Evolutionary conservation across 768 basidiomycete genomes (phyloP).

Genomic region (Boletus edulis): DNA sequence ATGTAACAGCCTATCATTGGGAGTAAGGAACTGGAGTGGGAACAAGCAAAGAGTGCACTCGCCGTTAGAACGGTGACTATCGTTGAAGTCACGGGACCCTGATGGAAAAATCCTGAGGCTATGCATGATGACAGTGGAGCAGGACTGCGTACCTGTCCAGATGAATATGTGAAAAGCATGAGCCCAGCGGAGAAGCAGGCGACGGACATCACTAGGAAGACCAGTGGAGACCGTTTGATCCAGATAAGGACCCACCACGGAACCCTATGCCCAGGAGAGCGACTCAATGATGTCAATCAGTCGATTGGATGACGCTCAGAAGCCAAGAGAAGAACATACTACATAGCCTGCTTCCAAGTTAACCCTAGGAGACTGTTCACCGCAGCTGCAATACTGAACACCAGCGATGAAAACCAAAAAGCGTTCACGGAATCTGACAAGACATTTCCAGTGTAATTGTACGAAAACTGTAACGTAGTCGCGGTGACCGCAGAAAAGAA

Average conservation of each 20-base stretch:
- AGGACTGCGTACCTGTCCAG: conserved; percentile 51
- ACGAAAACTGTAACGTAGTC: conserved; percentile 49
- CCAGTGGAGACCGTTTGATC: conserved; percentile 82
- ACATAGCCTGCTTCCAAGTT: conserved; percentile 58
- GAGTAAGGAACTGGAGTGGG: conserved; percentile 6
- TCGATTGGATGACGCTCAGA: conserved; percentile 2
- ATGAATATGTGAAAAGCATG: conserved; percentile 75
- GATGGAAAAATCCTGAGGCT: conserved; percentile 13
- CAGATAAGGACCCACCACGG: conserved; percentile 69
- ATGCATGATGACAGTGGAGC: conserved; percentile 22
- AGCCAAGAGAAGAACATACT: conserved; percentile 36
- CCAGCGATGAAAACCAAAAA: conserved; percentile 55
- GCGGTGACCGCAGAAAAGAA: conserved; percentile 57
- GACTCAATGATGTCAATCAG: conserved; percentile 34
- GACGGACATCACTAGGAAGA: conserved; percentile 81
- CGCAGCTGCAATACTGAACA: conserved; percentile 53
- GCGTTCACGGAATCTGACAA: conserved; percentile 45
- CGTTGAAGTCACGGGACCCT: conserved; percentile 62
- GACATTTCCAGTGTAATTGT: conserved; percentile 29
- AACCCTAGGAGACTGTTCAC: conserved; percentile 52
- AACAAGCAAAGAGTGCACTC: conserved; percentile 12
- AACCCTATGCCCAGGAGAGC: conserved; percentile 53
- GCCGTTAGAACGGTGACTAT: conserved; percentile 73
- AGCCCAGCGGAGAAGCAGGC: conserved; percentile 80
- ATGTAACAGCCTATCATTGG: conserved; percentile 33